Evolutionary conservation across 1,284 basidiomycete genomes (phyloP).

Genomic region (Xerocomus nothofagi): DNA sequence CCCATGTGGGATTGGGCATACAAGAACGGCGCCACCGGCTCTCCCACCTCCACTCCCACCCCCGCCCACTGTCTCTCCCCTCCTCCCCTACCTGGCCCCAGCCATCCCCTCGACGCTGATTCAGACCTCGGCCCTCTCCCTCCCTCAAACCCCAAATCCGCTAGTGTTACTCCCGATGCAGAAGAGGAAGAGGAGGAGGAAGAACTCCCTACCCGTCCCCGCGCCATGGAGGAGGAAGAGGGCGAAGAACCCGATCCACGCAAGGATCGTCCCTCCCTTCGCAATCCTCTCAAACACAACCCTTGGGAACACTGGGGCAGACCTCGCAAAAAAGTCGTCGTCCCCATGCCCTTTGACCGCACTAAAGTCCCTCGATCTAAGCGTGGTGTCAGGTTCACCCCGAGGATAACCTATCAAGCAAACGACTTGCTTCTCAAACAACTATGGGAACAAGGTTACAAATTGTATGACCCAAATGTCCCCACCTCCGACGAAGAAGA

Average conservation of each 20-base stretch:
- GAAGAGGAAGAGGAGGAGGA: conserved; percentile 46
- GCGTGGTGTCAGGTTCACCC: conserved; percentile 3
- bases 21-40: conserved; percentile 34
- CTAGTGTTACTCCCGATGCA: conserved; percentile 35
- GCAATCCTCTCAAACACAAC: conserved; percentile 11
- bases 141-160: conserved; percentile 15
- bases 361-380: conserved; percentile 23
- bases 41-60: conserved; percentile 13
- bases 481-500: conserved; percentile 29
- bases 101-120: conserved; percentile 6
- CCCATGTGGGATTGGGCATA: conserved; percentile 78
- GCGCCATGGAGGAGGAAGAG: conserved; percentile 65
- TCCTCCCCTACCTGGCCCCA: conserved; percentile 10
- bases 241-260: conserved; percentile 47
- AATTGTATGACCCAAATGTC: conserved; percentile 22
- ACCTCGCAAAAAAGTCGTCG: conserved; percentile 15
- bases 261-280: conserved; percentile 36
- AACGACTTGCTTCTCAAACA: conserved; percentile 6
- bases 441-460: conserved; percentile 22
- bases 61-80: conserved; percentile 10
- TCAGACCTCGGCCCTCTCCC: not conserved
- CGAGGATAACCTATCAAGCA: not conserved
- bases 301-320: not conserved
- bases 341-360: conserved; percentile 23
- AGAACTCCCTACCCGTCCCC: conserved; percentile 53